Evolutionary conservation across 345 rosid species (phyloP).

Genomic region (Carallia pectinifolia): DNA sequence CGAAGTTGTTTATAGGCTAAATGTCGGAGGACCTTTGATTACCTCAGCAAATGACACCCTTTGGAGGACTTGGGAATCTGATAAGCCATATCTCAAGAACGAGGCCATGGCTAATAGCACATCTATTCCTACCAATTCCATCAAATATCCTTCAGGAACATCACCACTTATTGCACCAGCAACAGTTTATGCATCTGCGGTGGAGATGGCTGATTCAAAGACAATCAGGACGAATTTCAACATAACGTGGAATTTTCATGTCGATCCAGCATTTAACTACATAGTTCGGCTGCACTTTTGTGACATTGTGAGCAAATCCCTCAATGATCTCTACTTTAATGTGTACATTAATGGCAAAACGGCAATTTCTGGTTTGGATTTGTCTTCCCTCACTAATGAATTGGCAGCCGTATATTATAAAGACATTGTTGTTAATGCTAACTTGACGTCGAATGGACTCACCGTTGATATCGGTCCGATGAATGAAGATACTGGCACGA

Average conservation of each 20-base stretch:
- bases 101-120: constrained; percentile 5
- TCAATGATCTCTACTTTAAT: not conserved
- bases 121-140: constrained; percentile 2
- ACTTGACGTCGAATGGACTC: not conserved
- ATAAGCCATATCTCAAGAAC: constrained; percentile 8
- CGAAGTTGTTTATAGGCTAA: not conserved
- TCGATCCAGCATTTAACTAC: constrained; percentile 22
- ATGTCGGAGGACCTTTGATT: not conserved
- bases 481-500: constrained; percentile 1
- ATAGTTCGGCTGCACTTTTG: constrained; percentile 27
- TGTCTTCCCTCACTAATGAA: constrained; percentile 2
- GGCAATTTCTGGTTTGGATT: constrained; percentile 3
- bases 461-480: not conserved
- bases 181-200: constrained; percentile 20
- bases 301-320: constrained; percentile 1
- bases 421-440: constrained; percentile 9
- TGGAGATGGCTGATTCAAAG: constrained; percentile 27
- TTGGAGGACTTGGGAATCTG: constrained; percentile 9
- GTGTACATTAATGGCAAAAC: constrained; percentile 2
- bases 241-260: constrained; percentile 24
- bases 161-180: constrained; percentile 12
- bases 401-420: constrained; percentile 8
- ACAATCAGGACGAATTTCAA: constrained; percentile 18
- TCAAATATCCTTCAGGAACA: constrained; percentile 21
- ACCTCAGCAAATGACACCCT: constrained; percentile 4